Evolutionary conservation across 2,329 filamentous ascomycete species (phyloP), one percentile per base, ranked within the genome.

Genomic region (Gyromitra esculenta): DNA sequence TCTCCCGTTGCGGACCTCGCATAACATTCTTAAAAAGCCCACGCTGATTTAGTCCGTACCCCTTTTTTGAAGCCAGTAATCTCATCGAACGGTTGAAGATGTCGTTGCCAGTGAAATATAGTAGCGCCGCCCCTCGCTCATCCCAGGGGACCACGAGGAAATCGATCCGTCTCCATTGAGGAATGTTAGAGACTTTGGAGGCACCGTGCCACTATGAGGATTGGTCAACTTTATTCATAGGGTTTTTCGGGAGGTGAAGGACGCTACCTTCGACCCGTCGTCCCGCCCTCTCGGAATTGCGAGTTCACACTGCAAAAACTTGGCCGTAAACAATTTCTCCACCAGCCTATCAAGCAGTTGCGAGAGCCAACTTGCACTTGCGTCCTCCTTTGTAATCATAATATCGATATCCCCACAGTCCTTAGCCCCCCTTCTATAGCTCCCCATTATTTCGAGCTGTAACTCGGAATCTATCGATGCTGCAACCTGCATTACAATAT

Each of bases 81-180:
- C 95, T 86, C 82, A 97, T 88, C 81, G 92, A 96, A 15, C 94
- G 87, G 83, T 97, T 97, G 85, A 97, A 97, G 43, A 97, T 91
- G 82, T 97, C 94, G 80, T 97, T 96, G 0, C 95, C 95, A 0
- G 95, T 97, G 81, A 97, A 98, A 82, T 97, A 97, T n/a, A 97
- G 88, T 77, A 97, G 82, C 0, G 94, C 94, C 0, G 92, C 94
- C 0, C 95, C 95, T 65, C 93, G 87, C 83, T 97, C 91, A 1
- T 88, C 86, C 79, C 90, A 90, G 0, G 94, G 94, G 0, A 97
- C 94, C 2, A 96, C 87, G 0, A 97, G 85, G 21, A 97, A 88
- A 82, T 97, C 94, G 77, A 81, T 79, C 25, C 80, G 65, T 39
- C 80, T 76, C 80, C 80, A 81, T 15, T 76, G 78, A 15, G 66